Base-by-base conservation (phyloP, 2,329 filamentous ascomycete species). In the Ophiostoma triangulosporum region DNA sequence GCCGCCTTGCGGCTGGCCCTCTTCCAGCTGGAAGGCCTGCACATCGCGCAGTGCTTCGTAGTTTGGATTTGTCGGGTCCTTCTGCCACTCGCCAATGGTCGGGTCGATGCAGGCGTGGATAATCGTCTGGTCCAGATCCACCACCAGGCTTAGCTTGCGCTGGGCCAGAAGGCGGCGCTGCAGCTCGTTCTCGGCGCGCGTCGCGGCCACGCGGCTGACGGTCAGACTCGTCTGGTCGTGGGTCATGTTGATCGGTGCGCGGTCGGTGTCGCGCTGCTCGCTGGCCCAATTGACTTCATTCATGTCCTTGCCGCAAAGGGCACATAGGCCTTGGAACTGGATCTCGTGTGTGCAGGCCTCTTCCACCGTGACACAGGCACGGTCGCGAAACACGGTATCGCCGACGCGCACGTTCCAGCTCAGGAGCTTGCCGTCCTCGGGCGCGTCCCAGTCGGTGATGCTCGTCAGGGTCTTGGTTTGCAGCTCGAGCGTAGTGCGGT, bases 51-150 rank as follows among this genome's bases (percentile, higher is more conserved):
- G 84, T 4, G 90, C 88, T 20, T 86, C 81, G 66, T 96, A 83
- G 62, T 98, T 98, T 17, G 93, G 89, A 61, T 95, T 96, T 3
- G 80, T 76, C 24, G 84, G 80, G 66, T 98, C 90, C 50, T 81
- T 77, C 73, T 95, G 87, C 93, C 93, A 98, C 66, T 98, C 91
- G 58, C 84, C 89, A 53, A 98, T 84, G 0, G 93, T 98, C 6
- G 90, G 91, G 61, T 98, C 93, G 63, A 97, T 94, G 57, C 89
- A 95, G 26, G 93, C 93, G 67, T 98, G 93, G 60, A 98, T 98
- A 63, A 98, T 93, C 54, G 93, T 98, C 72, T 97, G 91, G 66
- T 98, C 93, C 53, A 98, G 75, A 74, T 98, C 93, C 61, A 98
- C 93, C 26, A 98, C 93, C 45, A 98, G 76, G 46, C 87, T 95